phyloP scores from a whole-genome alignment of 108 stramenopile species.

The Cyclostephanos tholiformis region DNA sequence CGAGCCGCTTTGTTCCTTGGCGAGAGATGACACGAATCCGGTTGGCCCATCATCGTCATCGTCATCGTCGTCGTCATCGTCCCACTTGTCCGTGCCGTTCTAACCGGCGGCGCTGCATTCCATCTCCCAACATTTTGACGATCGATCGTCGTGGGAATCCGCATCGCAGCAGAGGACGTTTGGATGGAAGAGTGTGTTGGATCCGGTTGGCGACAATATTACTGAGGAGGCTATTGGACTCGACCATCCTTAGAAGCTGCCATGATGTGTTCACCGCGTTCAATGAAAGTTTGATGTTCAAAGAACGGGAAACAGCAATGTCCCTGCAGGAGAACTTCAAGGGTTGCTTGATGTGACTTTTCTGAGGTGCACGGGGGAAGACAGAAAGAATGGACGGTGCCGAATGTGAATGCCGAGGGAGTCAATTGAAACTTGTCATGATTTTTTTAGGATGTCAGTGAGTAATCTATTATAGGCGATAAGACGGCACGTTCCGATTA shows the following conservation, averaged over 20 bases:
- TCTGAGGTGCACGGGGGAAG: no score
- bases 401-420: no score
- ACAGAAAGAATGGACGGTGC: no score
- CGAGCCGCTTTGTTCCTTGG: slow-evolving; percentile 69
- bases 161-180: slow-evolving; percentile 72
- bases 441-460: no score
- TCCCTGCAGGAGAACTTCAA: slow-evolving; percentile 86
- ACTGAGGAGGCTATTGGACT: slow-evolving; percentile 73
- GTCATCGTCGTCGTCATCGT: not conserved
- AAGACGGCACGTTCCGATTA: no score
- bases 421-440: no score
- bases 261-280: slow-evolving; percentile 88
- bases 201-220: slow-evolving; percentile 73
- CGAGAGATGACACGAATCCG: slow-evolving; percentile 43
- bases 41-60: slow-evolving; percentile 3
- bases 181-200: slow-evolving; percentile 69
- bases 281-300: slow-evolving; percentile 93
- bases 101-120: slow-evolving; percentile 55
- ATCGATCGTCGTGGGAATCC: slow-evolving; percentile 52
- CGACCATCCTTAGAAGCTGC: slow-evolving; percentile 76
- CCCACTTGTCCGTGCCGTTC: slow-evolving; percentile 24
- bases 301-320: slow-evolving; percentile 49
- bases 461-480: no score
- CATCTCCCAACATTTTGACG: slow-evolving; percentile 22
- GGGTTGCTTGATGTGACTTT: no score